phyloP scores from a whole-genome alignment of 2,329 filamentous ascomycete genomes.

The Aspergillus japonicus region DNA sequence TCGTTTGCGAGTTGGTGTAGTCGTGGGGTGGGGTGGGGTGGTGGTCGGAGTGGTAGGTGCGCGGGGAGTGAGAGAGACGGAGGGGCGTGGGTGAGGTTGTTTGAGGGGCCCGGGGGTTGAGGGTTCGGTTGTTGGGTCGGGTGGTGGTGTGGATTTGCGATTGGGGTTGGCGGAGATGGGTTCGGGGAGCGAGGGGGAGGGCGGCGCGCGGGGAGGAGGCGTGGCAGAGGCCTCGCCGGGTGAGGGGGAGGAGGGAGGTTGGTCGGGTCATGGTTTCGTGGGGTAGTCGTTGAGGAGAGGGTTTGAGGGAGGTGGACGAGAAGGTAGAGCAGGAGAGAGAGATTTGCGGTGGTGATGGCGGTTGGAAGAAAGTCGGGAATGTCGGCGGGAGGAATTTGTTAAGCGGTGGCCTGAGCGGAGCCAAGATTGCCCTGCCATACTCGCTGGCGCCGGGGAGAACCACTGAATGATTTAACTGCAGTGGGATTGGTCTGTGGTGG shows the following conservation, averaged over 20 bases:
- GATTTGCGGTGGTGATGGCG: not conserved
- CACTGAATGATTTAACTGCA: not conserved
- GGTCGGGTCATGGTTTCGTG: not conserved
- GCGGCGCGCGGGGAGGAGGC: not conserved
- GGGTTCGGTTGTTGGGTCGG: not conserved
- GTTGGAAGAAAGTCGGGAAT: not conserved
- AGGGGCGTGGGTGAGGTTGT: slow-evolving; percentile 60
- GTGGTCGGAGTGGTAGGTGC: slow-evolving; percentile 70
- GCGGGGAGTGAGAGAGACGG: slow-evolving; percentile 29
- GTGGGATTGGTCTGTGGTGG: not conserved
- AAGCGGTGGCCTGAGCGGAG: slow-evolving; percentile 22
- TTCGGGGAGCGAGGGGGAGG: not conserved
- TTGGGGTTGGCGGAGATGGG: not conserved
- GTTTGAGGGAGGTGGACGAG: not conserved
- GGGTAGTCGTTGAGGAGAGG: not conserved
- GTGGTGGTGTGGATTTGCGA: slow-evolving; percentile 1
- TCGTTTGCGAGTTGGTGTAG: slow-evolving; percentile 64
- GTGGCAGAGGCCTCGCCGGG: slow-evolving; percentile 1
- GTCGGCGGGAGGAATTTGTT: slow-evolving; percentile 10
- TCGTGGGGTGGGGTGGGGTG: slow-evolving; percentile 58
- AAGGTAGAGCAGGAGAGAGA: not conserved
- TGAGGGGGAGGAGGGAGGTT: slow-evolving; percentile 1
- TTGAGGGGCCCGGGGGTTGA: slow-evolving; percentile 29
- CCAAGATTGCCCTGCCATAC: slow-evolving; percentile 7
- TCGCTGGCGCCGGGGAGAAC: no score